phyloP scores from a whole-genome alignment of 2,329 filamentous ascomycete genomes.

The Ophiobolus disseminans region DNA sequence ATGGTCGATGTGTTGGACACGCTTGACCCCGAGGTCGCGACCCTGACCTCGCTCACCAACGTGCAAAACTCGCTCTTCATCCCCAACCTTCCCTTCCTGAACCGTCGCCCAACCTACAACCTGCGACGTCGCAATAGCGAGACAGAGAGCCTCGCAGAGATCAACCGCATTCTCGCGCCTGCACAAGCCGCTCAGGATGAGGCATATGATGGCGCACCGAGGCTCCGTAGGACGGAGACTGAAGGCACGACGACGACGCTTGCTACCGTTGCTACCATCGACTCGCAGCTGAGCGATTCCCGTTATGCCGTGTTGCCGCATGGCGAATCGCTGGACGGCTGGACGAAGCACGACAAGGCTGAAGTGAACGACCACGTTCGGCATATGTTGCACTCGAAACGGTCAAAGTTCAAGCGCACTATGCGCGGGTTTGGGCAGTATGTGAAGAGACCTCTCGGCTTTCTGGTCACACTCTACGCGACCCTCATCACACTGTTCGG shows the following conservation, averaged over 20 bases:
- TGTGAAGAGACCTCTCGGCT: slow-evolving; percentile 76
- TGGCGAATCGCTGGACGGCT: slow-evolving; percentile 73
- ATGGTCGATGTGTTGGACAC: slow-evolving; percentile 50
- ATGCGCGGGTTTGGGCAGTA: slow-evolving; percentile 85
- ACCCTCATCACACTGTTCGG: slow-evolving; percentile 84
- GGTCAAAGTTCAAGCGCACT: slow-evolving; percentile 78
- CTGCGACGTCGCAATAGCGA: slow-evolving; percentile 62
- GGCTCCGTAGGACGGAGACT: slow-evolving; percentile 34
- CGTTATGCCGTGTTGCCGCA: slow-evolving; percentile 83
- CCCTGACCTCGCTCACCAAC: slow-evolving; percentile 83
- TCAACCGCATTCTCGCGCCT: slow-evolving; percentile 35
- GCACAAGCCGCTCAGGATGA: slow-evolving; percentile 24
- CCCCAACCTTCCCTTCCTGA: slow-evolving; percentile 80
- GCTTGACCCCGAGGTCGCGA: slow-evolving; percentile 80
- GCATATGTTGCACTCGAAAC: slow-evolving; percentile 83
- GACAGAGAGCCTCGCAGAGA: slow-evolving; percentile 40
- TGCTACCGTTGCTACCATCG: slow-evolving; percentile 68
- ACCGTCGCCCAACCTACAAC: slow-evolving; percentile 79
- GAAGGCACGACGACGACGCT: slow-evolving; percentile 45
- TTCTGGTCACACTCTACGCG: slow-evolving; percentile 84
- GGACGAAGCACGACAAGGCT: slow-evolving; percentile 75
- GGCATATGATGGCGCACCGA: slow-evolving; percentile 26
- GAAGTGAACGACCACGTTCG: slow-evolving; percentile 86
- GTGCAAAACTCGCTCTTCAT: slow-evolving; percentile 90
- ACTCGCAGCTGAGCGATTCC: slow-evolving; percentile 70